Evolutionary conservation across 2,329 filamentous ascomycete species (phyloP).

Genomic region (Pseudopithomyces chartarum): DNA sequence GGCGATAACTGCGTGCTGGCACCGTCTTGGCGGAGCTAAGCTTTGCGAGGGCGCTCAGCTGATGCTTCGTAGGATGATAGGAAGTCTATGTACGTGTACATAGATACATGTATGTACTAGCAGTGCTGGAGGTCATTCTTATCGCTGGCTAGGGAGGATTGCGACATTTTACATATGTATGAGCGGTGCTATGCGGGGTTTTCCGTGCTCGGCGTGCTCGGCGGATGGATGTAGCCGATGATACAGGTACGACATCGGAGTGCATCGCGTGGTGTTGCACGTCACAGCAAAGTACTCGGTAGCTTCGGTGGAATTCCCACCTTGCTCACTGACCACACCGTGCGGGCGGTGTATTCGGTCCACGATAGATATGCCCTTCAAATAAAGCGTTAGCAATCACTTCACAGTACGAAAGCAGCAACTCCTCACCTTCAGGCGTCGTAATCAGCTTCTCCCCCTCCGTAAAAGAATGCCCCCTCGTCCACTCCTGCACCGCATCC

Average conservation of each 20-base stretch:
- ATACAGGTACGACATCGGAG: too few species aligned
- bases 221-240: too few species aligned
- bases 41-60: neutral
- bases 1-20: neutral
- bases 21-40: neutral
- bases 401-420: neutral
- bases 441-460: constrained; percentile 10
- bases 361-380: constrained; percentile 2
- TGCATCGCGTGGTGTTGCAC: neutral
- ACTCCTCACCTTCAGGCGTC: constrained; percentile 6
- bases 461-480: constrained; percentile 6
- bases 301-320: neutral
- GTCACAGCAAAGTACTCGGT: too few species aligned
- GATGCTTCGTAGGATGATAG: neutral
- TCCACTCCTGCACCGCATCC: constrained; percentile 12
- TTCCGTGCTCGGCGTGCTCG: too few species aligned
- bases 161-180: too few species aligned
- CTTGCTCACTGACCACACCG: constrained; percentile 9
- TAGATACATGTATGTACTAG: too few species aligned
- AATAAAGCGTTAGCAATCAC: too few species aligned
- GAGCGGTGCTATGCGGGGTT: too few species aligned
- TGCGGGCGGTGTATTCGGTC: constrained; percentile 11
- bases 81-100: too few species aligned
- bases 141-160: too few species aligned
- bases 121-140: too few species aligned